Base-by-base conservation (phyloP, 164 flowering plant genomes). In the Tetrastigma voinierianum region DNA sequence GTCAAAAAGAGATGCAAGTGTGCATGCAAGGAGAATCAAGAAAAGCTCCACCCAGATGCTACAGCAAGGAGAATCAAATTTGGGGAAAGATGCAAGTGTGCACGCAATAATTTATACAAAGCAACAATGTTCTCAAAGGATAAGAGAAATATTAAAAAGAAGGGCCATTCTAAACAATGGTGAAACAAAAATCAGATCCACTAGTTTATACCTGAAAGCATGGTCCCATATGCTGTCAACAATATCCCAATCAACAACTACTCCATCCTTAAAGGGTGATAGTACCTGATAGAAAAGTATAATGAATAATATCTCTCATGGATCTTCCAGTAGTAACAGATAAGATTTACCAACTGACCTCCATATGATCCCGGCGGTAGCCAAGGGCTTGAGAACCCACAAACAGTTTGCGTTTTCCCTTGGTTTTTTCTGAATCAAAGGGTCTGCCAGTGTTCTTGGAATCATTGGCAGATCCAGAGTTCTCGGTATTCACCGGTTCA, bases 181-280 rank as follows among this genome's bases (percentile, higher is more conserved):
- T 3, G 52, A 60, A n/a, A 15, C 44, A 44, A 25, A 23, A 48
- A 10, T 19, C 17, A 18, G 7, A 19, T 43, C 18, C 43, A 61
- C 8, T 21, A 52, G 40, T 65, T 57, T n/a, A n/a, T n/a, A 92
- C 99, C 93, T 89, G 67, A 92, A 86, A 72, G 99, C 96, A 79
- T 95, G 97, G 55, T 87, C 97, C 99, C 97, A 95, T 74, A 95
- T 89, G 74, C 67, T 84, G 62, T 95, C 99, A 53, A 89, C 98
- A 64, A 90, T 88, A 76, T 95, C 99, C 99, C 99, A 95, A 55
- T 95, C 99, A 66, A 61, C 85, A 70, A 92, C 87, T 70, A 81
- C 58, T 59, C 98, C 98, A 73, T 95, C 97, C 78, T 85, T 90
- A 19, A 93, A 62, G 3, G 99, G 96, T 58, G 98, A 89, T 7